Base-by-base conservation (phyloP, 2,329 filamentous ascomycete genomes). In the Talaromyces sp. region DNA sequence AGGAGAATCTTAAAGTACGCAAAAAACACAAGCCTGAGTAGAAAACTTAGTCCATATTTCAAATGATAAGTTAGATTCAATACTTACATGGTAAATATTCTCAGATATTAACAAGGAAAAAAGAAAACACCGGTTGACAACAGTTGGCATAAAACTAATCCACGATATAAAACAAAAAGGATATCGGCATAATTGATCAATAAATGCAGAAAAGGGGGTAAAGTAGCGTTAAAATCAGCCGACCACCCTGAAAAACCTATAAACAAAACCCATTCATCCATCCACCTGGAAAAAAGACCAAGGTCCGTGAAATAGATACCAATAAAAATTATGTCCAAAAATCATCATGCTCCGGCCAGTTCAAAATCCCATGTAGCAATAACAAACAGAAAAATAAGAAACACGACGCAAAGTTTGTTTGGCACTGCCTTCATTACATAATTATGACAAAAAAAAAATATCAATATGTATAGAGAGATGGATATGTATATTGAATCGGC, bases 331-430 rank as follows among this genome's bases (percentile, higher is more conserved):
- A 38, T 38, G 35, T 46, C 21, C 43, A 46, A 46, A 46, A 46
- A 46, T 14, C 11, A 46, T 46, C 3, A 19, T 46, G 43, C 43
- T 46, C 43, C 43, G 11, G 7, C 43, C 43, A 46, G 4, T 19
- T 11, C 43, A 46, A 46, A 8, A 10, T 11, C 43, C 19, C 46
- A 52, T 52, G 43, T 60, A 57, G 55, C 46, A 27, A 54, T 46
- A 57, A 13, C 13, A 54, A 61, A 54, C 60, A 38, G 60, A 56
- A 59, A 59, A 54, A 27, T 27, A 35, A 60, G 58, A 58, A 21
- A 58, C 32, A 59, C 53, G 24, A 24, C 59, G 26, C 38, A 31
- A 21, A 27, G 26, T 27, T 27, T 27, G 41, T 14, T 31, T 58
- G 21, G 26, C 43, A 49, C 27, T 10, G 14, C 21, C 19, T 35